Conservation (phyloP, 2,329 filamentous ascomycete species). For the Esteya vermicola region DNA sequence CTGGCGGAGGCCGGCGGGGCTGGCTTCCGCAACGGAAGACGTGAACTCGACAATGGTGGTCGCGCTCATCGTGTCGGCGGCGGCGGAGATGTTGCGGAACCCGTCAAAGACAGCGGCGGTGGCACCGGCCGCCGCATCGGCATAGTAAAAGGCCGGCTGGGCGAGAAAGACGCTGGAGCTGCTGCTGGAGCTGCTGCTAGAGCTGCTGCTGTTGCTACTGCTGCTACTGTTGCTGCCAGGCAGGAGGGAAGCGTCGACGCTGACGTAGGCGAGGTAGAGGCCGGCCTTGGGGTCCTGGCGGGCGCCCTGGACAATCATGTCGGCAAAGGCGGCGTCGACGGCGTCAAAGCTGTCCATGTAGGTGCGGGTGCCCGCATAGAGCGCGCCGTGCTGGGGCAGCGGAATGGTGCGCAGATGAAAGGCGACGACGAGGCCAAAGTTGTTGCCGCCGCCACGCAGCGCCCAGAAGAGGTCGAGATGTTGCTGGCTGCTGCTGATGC, state of each 20-base stretch:
- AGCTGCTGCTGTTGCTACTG: too few relatives aligned
- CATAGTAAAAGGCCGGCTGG: constrained; percentile 1
- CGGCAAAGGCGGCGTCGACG: constrained; percentile 9
- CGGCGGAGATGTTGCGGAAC: constrained; percentile 1
- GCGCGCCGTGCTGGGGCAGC: not conserved
- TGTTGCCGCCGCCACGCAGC: constrained; percentile 24
- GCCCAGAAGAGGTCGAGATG: constrained; percentile 27
- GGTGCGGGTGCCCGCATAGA: not conserved
- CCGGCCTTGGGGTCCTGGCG: not conserved
- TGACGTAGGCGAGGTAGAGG: not conserved
- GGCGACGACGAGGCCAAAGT: constrained; percentile 27
- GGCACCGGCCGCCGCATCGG: not conserved
- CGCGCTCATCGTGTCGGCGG: not conserved
- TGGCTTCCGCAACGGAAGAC: not conserved
- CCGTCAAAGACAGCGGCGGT: constrained; percentile 1
- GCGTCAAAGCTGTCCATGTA: constrained; percentile 10
- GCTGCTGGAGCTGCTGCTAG: too few relatives aligned
- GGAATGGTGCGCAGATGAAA: constrained; percentile 14
- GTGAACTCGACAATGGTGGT: not conserved
- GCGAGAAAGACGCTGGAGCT: not conserved
- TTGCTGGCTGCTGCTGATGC: constrained; percentile 20
- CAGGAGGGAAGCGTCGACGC: too few relatives aligned
- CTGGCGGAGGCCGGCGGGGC: constrained; percentile 1
- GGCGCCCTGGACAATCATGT: not conserved
- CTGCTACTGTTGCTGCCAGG: too few relatives aligned